Evolutionary conservation across 192 early-diverging fungal species (phyloP), one percentile per base, ranked within the genome.

Genomic region (Coemansia sp.): DNA sequence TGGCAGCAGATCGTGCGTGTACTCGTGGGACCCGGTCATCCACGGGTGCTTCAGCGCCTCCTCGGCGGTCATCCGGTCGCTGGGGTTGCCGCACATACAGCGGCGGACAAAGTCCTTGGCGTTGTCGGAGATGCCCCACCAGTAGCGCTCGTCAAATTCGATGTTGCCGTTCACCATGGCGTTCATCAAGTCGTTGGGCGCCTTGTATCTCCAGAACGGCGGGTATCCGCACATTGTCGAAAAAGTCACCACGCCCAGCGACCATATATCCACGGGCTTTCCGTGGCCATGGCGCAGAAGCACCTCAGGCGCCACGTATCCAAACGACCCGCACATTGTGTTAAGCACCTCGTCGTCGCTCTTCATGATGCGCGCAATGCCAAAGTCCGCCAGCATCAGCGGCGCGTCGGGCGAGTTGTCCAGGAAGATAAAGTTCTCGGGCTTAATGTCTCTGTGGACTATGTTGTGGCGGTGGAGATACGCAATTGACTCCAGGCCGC

Each of bases 231-330:
- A 94, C 9, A 94, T 80, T 85, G 95, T 76, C 39, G 93, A 92
- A 72, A 93, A 96, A 40, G 95, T 91, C 61, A 98, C 92, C 15
- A 96, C 88, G 64, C 96, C 96, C 63, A 96, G 89, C 8, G 92
- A 92, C 95, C 95, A 99, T 70, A 99, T 85, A 76, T 99, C 95
- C 3, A 98, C 95, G 18, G 92, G 76, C 75, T 94, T 93, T 40
- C 93, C 91, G 77, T 98, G 92, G 7, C 91, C 90, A 58, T 87
- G 84, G 62, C 92, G 87, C 61, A 88, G 75, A n/a, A 96, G 75
- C 21, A 99, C 88, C 81, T 99, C 95, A 18, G 90, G 91, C 12
- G 92, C 92, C n/a, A 76, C 89, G 78, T 91, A 94, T 26, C 93
- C 93, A 65, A 90, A 89, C 18, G 93, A 94, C 38, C 95, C 95